Percentiles rank a stretch among this genome's conserved stretches.
Conservation (phyloP, 208 protist species). For the Leishmania arabica region DNA sequence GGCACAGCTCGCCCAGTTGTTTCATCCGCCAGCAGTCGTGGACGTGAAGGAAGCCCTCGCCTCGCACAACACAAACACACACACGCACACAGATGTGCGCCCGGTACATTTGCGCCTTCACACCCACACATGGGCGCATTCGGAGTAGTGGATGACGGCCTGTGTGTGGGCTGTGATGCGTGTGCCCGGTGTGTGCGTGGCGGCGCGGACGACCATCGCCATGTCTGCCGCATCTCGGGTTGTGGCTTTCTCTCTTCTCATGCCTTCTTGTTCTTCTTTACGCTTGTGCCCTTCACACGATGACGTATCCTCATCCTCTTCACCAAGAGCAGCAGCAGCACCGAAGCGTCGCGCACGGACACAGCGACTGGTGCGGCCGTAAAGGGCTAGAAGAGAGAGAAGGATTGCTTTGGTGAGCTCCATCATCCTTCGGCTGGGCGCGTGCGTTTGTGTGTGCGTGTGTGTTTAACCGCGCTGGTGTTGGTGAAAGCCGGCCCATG, state of each 20-base stretch:
- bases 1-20: slow-evolving; percentile 11
- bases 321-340: neutral
- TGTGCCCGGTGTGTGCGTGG: neutral
- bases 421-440: neutral
- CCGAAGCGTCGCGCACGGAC: neutral
- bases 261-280: neutral
- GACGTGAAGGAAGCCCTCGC: neutral
- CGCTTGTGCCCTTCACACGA: neutral
- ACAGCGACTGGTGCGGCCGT: neutral
- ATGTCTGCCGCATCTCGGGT: neutral
- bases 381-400: neutral
- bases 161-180: neutral
- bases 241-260: neutral
- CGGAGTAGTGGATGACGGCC: neutral
- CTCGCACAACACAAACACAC: neutral
- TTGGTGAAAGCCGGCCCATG: neutral
- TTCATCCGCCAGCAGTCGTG: neutral
- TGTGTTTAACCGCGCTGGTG: neutral
- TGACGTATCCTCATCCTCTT: neutral
- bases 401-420: neutral
- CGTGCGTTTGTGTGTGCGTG: neutral
- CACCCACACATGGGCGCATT: neutral
- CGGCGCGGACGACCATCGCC: neutral
- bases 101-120: neutral
- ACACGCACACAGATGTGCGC: neutral